Evolutionary conservation across 495 filamentous ascomycete genomes (phyloP).

Genomic region (Aspergillus leporis): DNA sequence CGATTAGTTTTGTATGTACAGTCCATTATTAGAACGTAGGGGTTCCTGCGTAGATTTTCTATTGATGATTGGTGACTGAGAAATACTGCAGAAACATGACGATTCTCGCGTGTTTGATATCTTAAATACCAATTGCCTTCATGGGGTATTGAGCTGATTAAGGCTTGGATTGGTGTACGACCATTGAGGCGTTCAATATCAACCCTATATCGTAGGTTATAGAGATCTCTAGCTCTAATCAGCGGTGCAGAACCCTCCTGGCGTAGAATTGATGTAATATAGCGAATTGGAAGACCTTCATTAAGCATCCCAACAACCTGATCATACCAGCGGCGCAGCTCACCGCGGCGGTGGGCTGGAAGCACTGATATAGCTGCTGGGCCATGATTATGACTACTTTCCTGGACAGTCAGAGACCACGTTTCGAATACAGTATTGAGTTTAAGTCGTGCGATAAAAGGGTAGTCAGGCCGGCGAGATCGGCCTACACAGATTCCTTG

Average conservation of each 20-base stretch:
- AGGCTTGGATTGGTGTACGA: neutral
- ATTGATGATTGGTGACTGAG: neutral
- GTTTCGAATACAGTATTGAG: neutral
- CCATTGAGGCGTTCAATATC: neutral
- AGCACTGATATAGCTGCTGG: neutral
- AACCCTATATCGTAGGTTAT: neutral
- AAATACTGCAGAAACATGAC: neutral
- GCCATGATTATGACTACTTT: neutral
- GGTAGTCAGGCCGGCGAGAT: neutral
- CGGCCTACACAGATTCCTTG: neutral
- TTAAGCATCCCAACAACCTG: neutral
- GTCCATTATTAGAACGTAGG: neutral
- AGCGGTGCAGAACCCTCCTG: neutral
- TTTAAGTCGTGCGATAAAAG: neutral
- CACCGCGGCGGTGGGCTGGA: neutral
- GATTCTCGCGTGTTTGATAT: neutral
- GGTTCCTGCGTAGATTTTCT: neutral
- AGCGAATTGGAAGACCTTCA: neutral
- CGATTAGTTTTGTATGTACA: neutral
- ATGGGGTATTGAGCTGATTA: neutral
- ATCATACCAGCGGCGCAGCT: neutral
- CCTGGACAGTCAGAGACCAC: neutral
- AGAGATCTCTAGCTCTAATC: neutral
- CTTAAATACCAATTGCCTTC: neutral
- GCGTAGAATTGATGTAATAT: neutral